These are phyloP conservation scores for Blastocrithidia nonstop DNA, from an alignment of 208 protist species.

Conservation along the genomic window DNA sequence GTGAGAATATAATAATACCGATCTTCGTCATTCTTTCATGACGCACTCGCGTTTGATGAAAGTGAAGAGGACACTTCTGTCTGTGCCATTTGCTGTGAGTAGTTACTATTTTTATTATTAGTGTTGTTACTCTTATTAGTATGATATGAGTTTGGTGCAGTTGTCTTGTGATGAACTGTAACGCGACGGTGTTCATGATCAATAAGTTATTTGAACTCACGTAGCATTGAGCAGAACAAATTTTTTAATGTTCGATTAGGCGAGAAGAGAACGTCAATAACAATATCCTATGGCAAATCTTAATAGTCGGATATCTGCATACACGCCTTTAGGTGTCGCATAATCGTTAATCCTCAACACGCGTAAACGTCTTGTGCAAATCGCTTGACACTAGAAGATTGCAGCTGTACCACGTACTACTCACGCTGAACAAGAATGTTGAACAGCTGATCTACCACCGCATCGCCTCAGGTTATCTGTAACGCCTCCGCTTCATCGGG, in stretches of 20 bases:
- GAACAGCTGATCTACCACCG: constrained; percentile 33
- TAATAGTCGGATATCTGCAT: constrained; percentile 13
- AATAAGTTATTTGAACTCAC: constrained; percentile 27
- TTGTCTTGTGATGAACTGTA: too few species aligned
- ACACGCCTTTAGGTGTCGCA: constrained; percentile 25
- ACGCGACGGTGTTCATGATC: too few species aligned
- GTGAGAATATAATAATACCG: constrained; percentile 64
- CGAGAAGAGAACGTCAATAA: constrained; percentile 64
- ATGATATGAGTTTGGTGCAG: too few species aligned
- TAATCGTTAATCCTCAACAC: constrained; percentile 48
- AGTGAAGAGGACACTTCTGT: constrained; percentile 1
- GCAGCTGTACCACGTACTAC: constrained; percentile 71
- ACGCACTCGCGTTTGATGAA: constrained; percentile 7
- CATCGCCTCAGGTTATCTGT: constrained; percentile 24
- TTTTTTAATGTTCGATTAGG: constrained; percentile 65
- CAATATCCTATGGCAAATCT: constrained; percentile 18
- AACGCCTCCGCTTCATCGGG: constrained; percentile 31
- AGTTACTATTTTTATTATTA: constrained; percentile 4
- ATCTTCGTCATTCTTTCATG: constrained; percentile 52
- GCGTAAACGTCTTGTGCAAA: constrained; percentile 49
- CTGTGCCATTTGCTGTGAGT: too few species aligned
- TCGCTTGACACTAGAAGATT: constrained; percentile 20
- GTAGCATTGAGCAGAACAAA: constrained; percentile 48
- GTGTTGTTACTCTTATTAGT: not conserved
- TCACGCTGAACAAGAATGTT: constrained; percentile 57